Base-by-base conservation (phyloP, 164 flowering plant species). In the Saururus chinensis region DNA sequence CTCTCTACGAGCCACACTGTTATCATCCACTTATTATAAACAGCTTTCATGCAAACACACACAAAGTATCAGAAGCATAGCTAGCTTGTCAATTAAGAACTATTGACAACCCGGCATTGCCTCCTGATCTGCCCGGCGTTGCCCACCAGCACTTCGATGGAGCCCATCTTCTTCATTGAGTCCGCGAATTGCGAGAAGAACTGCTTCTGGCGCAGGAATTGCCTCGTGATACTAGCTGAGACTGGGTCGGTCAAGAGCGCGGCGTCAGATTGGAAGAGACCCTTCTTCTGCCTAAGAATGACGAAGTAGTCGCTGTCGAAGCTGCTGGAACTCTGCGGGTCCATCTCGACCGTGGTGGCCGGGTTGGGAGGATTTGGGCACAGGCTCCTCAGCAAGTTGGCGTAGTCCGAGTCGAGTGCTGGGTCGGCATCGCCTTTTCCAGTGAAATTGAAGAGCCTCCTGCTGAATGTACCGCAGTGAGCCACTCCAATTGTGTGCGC, bases 361-460 rank as follows among this genome's bases (percentile, higher is more conserved):
- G 17, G 48, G 64, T 72, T 66, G 4, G 74, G 1, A 11, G 60
- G 74, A 60, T 61, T 70, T 9, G 20, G 72, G 75, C 85, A 83
- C 57, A 68, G 35, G 10, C 60, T 71, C 40, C 24, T 73, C 65
- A 87, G 52, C 65, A 53, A 63, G 7, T 68, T 63, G 0, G 81
- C 88, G 48, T 81, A 81, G 1, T 56, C 53, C n/a, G 84, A 9
- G 65, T 80, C 53, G 4, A 86, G 61, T 0, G 84, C 58, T 35
- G 89, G 89, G 53, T 86, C 89, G 0, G 59, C 40, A 30, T 77
- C 86, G 0, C 75, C 78, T 21, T 72, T 76, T 7, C 81, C 81
- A 0, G 77, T 70, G 79, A 86, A 86, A 60, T 84, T 86, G 74
- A 70, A 84, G 4, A 84, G 77, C 70, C 93, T 71, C 45, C 59